These are phyloP conservation scores for Pythium pyrilobum DNA, from an alignment of 352 stramenopile genomes.

Conservation along the genomic window DNA sequence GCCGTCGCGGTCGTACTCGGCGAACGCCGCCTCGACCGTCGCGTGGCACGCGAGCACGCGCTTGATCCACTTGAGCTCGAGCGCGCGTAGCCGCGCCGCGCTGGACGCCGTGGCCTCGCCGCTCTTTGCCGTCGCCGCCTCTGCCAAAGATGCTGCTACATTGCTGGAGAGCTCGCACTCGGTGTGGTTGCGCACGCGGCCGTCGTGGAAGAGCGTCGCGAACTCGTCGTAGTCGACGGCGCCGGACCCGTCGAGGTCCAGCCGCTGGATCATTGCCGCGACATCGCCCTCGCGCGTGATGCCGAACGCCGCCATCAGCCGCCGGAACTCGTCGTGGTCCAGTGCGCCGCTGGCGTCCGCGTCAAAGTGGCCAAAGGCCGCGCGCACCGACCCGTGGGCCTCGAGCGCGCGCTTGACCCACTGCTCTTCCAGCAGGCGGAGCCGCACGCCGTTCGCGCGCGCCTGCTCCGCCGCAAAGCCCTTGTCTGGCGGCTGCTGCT, in stretches of 20 bases:
- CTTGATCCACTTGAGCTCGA: slow-evolving; percentile 66
- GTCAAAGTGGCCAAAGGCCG: slow-evolving; percentile 44
- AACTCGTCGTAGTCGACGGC: slow-evolving; percentile 67
- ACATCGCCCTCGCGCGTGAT: slow-evolving; percentile 41
- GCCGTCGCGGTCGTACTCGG: slow-evolving; percentile 53
- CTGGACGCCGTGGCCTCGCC: slow-evolving; percentile 23
- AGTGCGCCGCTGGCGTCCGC: slow-evolving; percentile 34
- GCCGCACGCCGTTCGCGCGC: slow-evolving; percentile 23
- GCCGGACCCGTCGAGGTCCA: slow-evolving; percentile 42
- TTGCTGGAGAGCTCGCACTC: too few species aligned
- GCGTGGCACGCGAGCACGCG: slow-evolving; percentile 47
- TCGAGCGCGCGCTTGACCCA: slow-evolving; percentile 45
- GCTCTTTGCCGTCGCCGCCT: neutral
- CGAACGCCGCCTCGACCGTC: slow-evolving; percentile 55
- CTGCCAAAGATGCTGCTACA: too few species aligned
- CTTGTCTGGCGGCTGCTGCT: neutral
- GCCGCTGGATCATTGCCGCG: slow-evolving; percentile 29
- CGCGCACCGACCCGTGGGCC: slow-evolving; percentile 22
- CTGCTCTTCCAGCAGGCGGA: slow-evolving; percentile 33
- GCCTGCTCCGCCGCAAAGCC: slow-evolving; percentile 4
- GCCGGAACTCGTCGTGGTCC: slow-evolving; percentile 38
- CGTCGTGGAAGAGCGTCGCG: slow-evolving; percentile 48
- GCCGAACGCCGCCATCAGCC: slow-evolving; percentile 43
- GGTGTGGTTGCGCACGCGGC: slow-evolving; percentile 1
- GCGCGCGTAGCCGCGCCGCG: slow-evolving; percentile 29